phyloP scores from a whole-genome alignment of 768 basidiomycete species.

The Naganishia randhawae region DNA sequence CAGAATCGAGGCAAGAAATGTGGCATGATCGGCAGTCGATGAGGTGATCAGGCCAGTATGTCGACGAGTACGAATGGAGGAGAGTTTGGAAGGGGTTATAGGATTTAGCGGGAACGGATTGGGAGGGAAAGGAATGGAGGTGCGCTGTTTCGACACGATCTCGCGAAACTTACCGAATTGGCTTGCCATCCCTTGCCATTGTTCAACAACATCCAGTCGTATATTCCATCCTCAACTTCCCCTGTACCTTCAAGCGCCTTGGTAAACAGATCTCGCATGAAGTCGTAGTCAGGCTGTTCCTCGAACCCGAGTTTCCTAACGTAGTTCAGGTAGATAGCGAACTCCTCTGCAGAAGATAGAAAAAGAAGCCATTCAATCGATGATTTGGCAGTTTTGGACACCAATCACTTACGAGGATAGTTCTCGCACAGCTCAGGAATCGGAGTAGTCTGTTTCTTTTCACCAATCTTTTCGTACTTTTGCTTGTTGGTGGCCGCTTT shows the following conservation, averaged over 20 bases:
- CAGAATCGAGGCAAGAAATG: not conserved
- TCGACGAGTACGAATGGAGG: not conserved
- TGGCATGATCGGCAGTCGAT: not conserved
- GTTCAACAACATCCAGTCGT: constrained; percentile 94
- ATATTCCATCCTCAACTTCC: constrained; percentile 86
- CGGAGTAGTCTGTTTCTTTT: constrained; percentile 96
- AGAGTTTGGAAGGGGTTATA: not conserved
- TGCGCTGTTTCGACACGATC: not conserved
- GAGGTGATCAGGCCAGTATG: not conserved
- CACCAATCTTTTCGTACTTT: constrained; percentile 99
- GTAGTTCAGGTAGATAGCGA: constrained; percentile 97
- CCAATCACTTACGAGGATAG: constrained; percentile 58
- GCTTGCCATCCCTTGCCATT: constrained; percentile 93
- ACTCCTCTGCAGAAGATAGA: constrained; percentile 68
- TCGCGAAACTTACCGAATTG: constrained; percentile 59
- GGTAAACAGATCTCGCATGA: constrained; percentile 86
- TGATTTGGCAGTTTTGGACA: not conserved
- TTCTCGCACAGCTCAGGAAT: constrained; percentile 97
- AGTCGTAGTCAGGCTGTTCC: constrained; percentile 98
- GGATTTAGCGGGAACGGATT: constrained; percentile 18
- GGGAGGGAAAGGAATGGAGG: constrained; percentile 6
- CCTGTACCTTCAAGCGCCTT: constrained; percentile 88
- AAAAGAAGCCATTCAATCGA: not conserved
- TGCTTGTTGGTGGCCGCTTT: constrained; percentile 99
- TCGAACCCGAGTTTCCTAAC: constrained; percentile 98